A percentile compares a stretch with the other conserved stretches of the same genome.
Conservation (phyloP, 176 grass and related monocot species). For the Melocanna baccifera region DNA sequence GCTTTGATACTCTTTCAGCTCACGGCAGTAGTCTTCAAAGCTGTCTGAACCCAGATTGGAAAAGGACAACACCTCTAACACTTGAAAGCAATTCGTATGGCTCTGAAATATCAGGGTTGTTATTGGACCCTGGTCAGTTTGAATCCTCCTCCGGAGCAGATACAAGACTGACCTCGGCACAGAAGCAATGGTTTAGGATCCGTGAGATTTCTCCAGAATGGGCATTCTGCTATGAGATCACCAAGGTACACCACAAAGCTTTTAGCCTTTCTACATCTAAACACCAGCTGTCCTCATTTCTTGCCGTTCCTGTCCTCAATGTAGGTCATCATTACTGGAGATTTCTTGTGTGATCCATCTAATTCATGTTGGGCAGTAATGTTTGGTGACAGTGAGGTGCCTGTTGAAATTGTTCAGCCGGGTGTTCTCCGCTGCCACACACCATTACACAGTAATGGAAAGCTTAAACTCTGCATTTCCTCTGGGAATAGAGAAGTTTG, state of each 20-base stretch:
- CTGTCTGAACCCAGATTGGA: conserved; percentile 53
- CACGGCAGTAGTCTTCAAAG: conserved; percentile 33
- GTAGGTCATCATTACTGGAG: conserved; percentile 90
- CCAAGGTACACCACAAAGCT: conserved; percentile 62
- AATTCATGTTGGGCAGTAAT: conserved; percentile 61
- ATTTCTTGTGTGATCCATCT: conserved; percentile 66
- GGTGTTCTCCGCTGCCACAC: conserved; percentile 85
- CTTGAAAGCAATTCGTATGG: conserved; percentile 32
- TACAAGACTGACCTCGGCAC: conserved; percentile 43
- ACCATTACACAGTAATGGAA: conserved; percentile 62
- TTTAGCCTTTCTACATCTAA: not conserved
- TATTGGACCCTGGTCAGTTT: conserved; percentile 55
- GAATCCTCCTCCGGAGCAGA: conserved; percentile 39
- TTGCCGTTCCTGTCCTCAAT: conserved; percentile 12
- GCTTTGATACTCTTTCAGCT: conserved; percentile 36
- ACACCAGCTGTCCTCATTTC: conserved; percentile 26
- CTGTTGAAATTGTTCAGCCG: conserved; percentile 78
- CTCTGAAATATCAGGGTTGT: conserved; percentile 49
- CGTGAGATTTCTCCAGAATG: conserved; percentile 92
- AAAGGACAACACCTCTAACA: conserved; percentile 27
- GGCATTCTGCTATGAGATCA: conserved; percentile 80
- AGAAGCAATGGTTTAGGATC: conserved; percentile 65
- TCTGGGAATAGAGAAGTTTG: conserved; percentile 81
- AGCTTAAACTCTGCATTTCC: conserved; percentile 63
- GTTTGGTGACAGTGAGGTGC: conserved; percentile 79